phyloP scores from a whole-genome alignment of 108 stramenopile genomes.

The Pseudonitzschia multiseries region DNA sequence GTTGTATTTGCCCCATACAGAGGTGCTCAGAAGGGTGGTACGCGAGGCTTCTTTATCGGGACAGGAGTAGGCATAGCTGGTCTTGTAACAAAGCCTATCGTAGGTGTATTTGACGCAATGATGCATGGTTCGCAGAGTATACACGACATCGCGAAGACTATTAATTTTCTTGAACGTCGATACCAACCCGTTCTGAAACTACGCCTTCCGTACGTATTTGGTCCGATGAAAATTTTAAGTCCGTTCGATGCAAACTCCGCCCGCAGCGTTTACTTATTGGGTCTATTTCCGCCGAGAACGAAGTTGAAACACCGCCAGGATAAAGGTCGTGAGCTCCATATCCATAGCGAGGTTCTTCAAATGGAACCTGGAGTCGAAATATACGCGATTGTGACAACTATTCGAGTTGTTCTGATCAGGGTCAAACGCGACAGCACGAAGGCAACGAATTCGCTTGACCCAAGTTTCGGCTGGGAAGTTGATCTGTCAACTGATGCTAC shows the following conservation, averaged over 20 bases:
- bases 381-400: conserved; percentile 67
- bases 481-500: conserved; percentile 9
- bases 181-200: conserved; percentile 61
- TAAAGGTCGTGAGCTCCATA: conserved; percentile 43
- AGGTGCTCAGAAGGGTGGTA: conserved; percentile 57
- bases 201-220: conserved; percentile 76
- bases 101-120: conserved; percentile 81
- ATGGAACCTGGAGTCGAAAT: conserved; percentile 69
- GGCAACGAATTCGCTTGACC: conserved; percentile 31
- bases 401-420: conserved; percentile 66
- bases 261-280: conserved; percentile 56
- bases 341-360: conserved; percentile 67
- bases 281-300: conserved; percentile 46
- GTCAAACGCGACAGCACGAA: conserved; percentile 44
- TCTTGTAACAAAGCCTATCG: conserved; percentile 74
- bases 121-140: conserved; percentile 72
- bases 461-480: conserved; percentile 72
- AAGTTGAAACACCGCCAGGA: conserved; percentile 26
- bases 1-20: conserved; percentile 71
- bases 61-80: conserved; percentile 67
- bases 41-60: conserved; percentile 60
- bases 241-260: conserved; percentile 61
- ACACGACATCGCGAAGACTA: conserved; percentile 77
- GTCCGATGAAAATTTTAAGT: conserved; percentile 57
- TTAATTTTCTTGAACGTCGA: conserved; percentile 76